Evolutionary conservation across 306 rosid genomes (phyloP).

Genomic region (Elaeagnus macrophylla): DNA sequence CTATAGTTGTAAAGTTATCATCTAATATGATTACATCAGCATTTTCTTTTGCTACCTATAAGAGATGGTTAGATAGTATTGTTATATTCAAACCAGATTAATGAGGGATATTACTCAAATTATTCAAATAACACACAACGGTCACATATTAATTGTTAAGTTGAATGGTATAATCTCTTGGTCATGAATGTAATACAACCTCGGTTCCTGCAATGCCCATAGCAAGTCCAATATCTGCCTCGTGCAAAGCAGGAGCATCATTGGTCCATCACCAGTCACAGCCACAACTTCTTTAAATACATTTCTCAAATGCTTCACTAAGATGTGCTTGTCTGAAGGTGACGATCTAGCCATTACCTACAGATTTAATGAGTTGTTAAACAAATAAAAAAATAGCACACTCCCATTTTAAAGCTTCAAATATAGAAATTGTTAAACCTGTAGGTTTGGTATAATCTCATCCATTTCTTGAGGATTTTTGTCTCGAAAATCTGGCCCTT

Average conservation of each 20-base stretch:
- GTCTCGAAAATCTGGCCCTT: conserved; percentile 71
- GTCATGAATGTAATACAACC: no score
- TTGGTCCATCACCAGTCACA: conserved; percentile 94
- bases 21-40: conserved; percentile 88
- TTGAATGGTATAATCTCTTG: no score
- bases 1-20: conserved; percentile 76
- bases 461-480: conserved; percentile 48
- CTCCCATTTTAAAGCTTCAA: neutral
- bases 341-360: conserved; percentile 94
- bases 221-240: conserved; percentile 95
- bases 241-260: conserved; percentile 94
- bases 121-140: no score
- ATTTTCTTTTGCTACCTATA: conserved; percentile 93
- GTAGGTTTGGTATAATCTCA: conserved; percentile 67
- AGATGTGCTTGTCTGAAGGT: conserved; percentile 80
- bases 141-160: no score
- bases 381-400: conserved; percentile 1
- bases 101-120: no score
- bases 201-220: conserved; percentile 99
- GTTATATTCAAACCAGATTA: no score
- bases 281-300: conserved; percentile 82
- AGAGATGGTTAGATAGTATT: no score
- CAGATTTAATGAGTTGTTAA: conserved; percentile 10
- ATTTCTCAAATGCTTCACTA: conserved; percentile 59
- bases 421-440: conserved; percentile 32